Evolutionary conservation across 2,329 filamentous ascomycete genomes (phyloP).

Genomic region (Blastomyces parvus): DNA sequence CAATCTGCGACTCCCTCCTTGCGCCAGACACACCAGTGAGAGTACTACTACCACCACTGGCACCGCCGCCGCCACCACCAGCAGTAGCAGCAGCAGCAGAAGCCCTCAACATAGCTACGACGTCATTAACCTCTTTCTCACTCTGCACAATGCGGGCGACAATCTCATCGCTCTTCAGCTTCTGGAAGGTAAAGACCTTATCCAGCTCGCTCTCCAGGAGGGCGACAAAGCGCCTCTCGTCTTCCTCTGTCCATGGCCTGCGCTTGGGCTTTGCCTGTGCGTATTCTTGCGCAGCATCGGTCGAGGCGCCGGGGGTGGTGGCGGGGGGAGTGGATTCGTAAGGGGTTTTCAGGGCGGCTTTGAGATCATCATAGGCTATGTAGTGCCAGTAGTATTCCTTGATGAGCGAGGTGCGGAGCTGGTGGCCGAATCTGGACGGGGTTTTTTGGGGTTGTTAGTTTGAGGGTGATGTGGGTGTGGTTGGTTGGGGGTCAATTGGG

Average conservation of each 20-base stretch:
- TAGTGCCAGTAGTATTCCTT: constrained; percentile 98
- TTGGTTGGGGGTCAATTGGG: not conserved
- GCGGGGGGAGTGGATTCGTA: constrained; percentile 37
- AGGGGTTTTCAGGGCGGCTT: constrained; percentile 70
- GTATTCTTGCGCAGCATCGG: constrained; percentile 38
- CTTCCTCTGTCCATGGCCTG: constrained; percentile 76
- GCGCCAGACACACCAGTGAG: not conserved
- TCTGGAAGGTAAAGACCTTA: constrained; percentile 96
- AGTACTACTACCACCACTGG: not conserved
- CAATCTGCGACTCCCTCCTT: not conserved
- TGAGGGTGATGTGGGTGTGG: not conserved
- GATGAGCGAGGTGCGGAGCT: constrained; percentile 90
- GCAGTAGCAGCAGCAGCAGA: not conserved
- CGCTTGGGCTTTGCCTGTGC: constrained; percentile 37
- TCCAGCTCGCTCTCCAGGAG: constrained; percentile 86
- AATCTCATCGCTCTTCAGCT: constrained; percentile 94
- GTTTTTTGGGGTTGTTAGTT: not conserved
- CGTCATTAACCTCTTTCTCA: constrained; percentile 82
- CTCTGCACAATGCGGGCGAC: constrained; percentile 77
- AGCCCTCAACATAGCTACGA: constrained; percentile 61
- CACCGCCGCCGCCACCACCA: not conserved
- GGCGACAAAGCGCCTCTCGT: constrained; percentile 80
- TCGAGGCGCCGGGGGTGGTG: constrained; percentile 25
- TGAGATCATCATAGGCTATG: constrained; percentile 93
- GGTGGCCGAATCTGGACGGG: constrained; percentile 71